Evolutionary conservation across 305 asterid genomes (phyloP).

Genomic region (Nicotiana rustica): DNA sequence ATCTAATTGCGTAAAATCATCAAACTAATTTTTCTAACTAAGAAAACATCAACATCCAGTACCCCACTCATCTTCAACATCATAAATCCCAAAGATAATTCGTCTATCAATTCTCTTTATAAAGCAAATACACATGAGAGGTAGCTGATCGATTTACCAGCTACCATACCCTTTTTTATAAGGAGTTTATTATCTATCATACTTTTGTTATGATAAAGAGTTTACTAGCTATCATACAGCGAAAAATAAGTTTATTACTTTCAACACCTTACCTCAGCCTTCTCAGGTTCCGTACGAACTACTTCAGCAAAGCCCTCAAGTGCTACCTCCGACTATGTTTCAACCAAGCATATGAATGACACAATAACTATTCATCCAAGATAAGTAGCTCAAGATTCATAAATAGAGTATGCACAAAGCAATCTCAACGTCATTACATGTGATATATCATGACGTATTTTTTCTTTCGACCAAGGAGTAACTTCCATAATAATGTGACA

Average conservation of each 20-base stretch:
- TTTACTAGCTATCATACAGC: not conserved
- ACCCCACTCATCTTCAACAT: too few relatives aligned
- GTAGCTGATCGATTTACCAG: not conserved
- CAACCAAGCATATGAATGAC: constrained; percentile 68
- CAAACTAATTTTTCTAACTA: too few relatives aligned
- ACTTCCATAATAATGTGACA: too few relatives aligned
- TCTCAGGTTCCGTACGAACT: constrained; percentile 91
- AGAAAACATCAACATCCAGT: too few relatives aligned
- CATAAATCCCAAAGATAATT: constrained; percentile 6
- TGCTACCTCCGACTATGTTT: constrained; percentile 90
- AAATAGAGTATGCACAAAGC: not conserved
- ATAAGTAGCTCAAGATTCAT: constrained; percentile 20
- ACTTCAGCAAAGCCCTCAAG: constrained; percentile 94
- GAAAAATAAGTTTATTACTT: not conserved
- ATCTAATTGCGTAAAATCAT: too few relatives aligned
- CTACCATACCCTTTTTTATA: too few relatives aligned
- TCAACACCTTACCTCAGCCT: constrained; percentile 80
- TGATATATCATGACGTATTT: too few relatives aligned
- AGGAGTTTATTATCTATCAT: too few relatives aligned
- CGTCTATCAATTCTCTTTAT: not conserved
- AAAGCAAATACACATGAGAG: not conserved
- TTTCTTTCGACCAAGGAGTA: too few relatives aligned
- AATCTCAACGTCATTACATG: constrained; percentile 9
- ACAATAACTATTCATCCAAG: not conserved
- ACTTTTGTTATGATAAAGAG: too few relatives aligned